Base-by-base conservation (phyloP, 495 filamentous ascomycete species). In the Neurospora tetraspora region DNA sequence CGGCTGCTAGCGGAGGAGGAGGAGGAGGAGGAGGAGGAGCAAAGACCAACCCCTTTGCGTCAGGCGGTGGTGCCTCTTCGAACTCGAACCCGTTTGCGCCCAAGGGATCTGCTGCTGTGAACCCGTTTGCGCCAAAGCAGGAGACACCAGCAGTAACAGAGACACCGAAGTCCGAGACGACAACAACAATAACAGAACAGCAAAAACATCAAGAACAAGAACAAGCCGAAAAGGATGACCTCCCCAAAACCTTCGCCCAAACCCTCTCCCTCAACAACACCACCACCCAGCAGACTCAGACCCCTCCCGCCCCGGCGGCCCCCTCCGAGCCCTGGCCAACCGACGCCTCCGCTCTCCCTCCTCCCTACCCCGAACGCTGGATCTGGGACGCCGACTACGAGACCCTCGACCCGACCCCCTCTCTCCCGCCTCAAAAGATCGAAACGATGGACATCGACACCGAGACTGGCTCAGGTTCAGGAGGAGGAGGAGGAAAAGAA, bases 381-480 rank as follows among this genome's bases (percentile, higher is more conserved):
- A 88, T 99, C 59, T 80, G 81, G 23, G 95, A 98, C 78, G 95
- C 94, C 12, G 96, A 98, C 74, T 94, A 93, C 84, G 96, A 98
- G 79, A 90, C 89, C 20, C 88, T 98, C 53, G 91, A 91, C 84
- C 85, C 5, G 27, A 81, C 76, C 8, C 78, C 82, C 0, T 71
- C 79, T 34, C 79, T 76, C 72, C 34, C 80, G 73, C 69, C 85
- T 79, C 75, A 88, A 72, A 74, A 82, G 76, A 85, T 83, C 39
- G 87, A 84, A 69, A 83, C 86, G 39, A 85, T 91, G 73, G 89
- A 93, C 73, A 83, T 88, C 72, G 86, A 88, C 72, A 74, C 74
- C 5, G 80, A 36, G 34, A 36, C 34, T 42, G 39, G 18, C 18
- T 18, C 61, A 43, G 16, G 23, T 12, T 31, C 23, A 16, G 83